phyloP scores from a whole-genome alignment of 176 grass and related monocot genomes.

The Canna indica region DNA sequence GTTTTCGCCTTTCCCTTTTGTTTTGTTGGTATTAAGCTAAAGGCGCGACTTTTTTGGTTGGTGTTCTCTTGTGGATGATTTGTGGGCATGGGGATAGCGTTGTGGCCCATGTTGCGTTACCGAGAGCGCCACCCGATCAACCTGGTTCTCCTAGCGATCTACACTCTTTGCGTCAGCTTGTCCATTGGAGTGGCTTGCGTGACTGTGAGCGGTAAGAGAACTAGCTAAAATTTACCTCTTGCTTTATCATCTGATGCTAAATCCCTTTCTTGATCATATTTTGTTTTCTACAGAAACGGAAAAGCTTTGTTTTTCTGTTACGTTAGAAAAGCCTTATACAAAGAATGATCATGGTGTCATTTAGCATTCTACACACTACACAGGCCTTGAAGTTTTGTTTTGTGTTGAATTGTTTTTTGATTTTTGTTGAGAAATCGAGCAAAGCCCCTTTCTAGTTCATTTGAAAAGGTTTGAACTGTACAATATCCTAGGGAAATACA shows the following conservation, averaged over 20 bases:
- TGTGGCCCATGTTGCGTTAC: slow-evolving; percentile 49
- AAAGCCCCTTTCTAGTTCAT: too few species aligned
- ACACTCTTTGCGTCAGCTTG: slow-evolving; percentile 55
- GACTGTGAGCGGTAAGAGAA: slow-evolving; percentile 29
- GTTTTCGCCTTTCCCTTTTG: background rate
- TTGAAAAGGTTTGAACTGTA: too few species aligned
- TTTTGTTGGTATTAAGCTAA: background rate
- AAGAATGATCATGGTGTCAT: too few species aligned
- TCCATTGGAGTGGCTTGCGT: slow-evolving; percentile 27
- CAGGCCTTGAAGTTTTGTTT: too few species aligned
- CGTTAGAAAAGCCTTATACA: too few species aligned
- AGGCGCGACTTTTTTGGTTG: background rate
- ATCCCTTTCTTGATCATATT: background rate
- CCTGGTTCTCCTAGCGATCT: slow-evolving; percentile 36
- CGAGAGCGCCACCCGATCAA: slow-evolving; percentile 40
- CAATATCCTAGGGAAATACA: too few species aligned
- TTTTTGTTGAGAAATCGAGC: too few species aligned
- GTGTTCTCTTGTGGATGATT: background rate
- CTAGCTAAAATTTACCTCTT: background rate
- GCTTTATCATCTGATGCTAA: background rate
- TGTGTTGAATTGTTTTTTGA: too few species aligned
- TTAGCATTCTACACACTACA: too few species aligned
- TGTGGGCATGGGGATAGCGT: slow-evolving; percentile 19
- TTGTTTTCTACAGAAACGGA: background rate
- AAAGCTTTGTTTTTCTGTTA: too few species aligned